A percentile compares a stretch with the other conserved stretches of the same genome.
Evolutionary conservation across 768 basidiomycete species (phyloP).

Genomic region (Gymnopilus dilepis): DNA sequence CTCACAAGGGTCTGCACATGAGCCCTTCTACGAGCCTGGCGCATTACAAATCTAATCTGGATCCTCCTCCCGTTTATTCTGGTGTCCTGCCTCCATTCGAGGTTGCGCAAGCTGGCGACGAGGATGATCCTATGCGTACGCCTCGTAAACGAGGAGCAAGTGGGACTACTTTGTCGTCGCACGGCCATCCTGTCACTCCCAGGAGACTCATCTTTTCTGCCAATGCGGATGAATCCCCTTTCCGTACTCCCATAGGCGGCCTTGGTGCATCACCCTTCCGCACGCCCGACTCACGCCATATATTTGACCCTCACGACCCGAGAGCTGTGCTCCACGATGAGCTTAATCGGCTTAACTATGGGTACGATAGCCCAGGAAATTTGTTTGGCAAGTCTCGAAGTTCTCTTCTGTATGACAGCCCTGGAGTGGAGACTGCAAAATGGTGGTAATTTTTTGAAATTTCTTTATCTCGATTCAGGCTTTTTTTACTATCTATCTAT

Average conservation of each 20-base stretch:
- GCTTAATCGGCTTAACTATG: slow-evolving; percentile 53
- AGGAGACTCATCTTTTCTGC: slow-evolving; percentile 43
- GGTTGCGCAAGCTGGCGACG: slow-evolving; percentile 26
- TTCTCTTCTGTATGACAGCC: slow-evolving; percentile 72
- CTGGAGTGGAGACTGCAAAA: slow-evolving; percentile 46
- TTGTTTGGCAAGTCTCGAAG: slow-evolving; percentile 65
- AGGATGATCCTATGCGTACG: slow-evolving; percentile 41
- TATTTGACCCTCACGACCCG: slow-evolving; percentile 79
- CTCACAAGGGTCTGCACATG: slow-evolving; percentile 72
- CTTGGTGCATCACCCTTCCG: slow-evolving; percentile 42
- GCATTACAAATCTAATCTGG: slow-evolving; percentile 72
- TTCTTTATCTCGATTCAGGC: slow-evolving; percentile 9
- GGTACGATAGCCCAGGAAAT: slow-evolving; percentile 65
- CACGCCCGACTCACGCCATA: slow-evolving; percentile 52
- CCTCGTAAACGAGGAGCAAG: slow-evolving; percentile 41
- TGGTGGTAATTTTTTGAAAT: slow-evolving; percentile 31
- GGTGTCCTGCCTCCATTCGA: slow-evolving; percentile 31
- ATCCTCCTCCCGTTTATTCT: slow-evolving; percentile 57
- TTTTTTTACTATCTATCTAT: slow-evolving; percentile 21
- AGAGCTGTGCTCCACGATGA: slow-evolving; percentile 74
- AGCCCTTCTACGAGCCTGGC: slow-evolving; percentile 68
- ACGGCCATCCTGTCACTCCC: slow-evolving; percentile 43
- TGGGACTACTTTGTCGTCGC: slow-evolving; percentile 23
- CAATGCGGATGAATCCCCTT: slow-evolving; percentile 43
- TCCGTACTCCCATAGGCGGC: slow-evolving; percentile 35